Percentiles rank a stretch among this genome's conserved stretches.
phyloP scores from a whole-genome alignment of 2,329 filamentous ascomycete species.

The Fusarium sulawesiense region DNA sequence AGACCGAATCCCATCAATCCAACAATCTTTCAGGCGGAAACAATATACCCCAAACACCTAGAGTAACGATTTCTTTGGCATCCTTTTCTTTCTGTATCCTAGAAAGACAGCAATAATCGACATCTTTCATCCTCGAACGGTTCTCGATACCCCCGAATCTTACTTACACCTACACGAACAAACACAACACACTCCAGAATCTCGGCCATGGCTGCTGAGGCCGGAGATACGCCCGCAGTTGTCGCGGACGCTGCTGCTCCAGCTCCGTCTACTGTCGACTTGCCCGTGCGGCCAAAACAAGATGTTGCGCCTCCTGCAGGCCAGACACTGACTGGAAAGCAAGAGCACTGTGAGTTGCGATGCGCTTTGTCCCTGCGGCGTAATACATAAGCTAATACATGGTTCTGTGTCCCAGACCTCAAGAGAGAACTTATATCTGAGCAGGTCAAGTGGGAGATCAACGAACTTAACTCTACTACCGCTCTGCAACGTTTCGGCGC shows the following conservation, averaged over 20 bases:
- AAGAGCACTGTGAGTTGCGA: conserved; percentile 86
- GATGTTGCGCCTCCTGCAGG: conserved; percentile 54
- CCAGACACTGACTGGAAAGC: conserved; percentile 84
- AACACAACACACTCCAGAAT: conserved; percentile 18
- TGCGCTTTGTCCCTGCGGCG: not conserved
- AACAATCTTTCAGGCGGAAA: conserved; percentile 16
- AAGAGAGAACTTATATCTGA: conserved; percentile 94
- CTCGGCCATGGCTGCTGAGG: conserved; percentile 46
- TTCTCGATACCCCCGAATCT: not conserved
- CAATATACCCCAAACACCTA: conserved; percentile 16
- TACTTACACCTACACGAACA: not conserved
- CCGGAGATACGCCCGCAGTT: conserved; percentile 42
- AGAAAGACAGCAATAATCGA: conserved; percentile 15
- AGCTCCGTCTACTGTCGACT: conserved; percentile 34
- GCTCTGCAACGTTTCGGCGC: conserved; percentile 95
- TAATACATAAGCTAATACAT: conserved; percentile 26
- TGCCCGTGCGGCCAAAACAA: conserved; percentile 49
- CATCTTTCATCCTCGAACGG: not conserved
- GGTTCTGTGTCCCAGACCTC: conserved; percentile 68
- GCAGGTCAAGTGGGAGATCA: conserved; percentile 91
- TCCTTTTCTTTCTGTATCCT: conserved; percentile 4
- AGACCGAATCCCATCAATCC: conserved; percentile 7
- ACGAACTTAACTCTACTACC: conserved; percentile 92
- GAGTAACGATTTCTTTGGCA: conserved; percentile 19
- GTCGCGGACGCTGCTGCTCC: conserved; percentile 34